Evolutionary conservation across 2,329 filamentous ascomycete species (phyloP), one percentile per base, ranked within the genome.

Genomic region (Colletotrichum sp.): DNA sequence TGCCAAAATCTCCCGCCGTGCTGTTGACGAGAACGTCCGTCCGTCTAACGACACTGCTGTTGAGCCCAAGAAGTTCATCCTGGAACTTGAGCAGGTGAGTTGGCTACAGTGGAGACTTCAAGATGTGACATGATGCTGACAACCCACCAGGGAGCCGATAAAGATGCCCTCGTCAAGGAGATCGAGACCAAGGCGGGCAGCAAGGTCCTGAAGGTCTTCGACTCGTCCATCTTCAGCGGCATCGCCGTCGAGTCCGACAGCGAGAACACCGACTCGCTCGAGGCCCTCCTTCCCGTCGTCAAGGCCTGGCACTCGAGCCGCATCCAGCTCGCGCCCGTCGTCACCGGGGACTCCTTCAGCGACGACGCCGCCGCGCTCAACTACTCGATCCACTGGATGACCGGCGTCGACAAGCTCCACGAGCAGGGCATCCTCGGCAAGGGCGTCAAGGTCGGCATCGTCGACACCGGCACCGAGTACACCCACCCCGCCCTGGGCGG

Each of bases 401-500:
- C 85, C 3, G 85, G 85, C 6, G 85, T 87, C 7, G 82, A 86
- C 32, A 82, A 80, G 72, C 80, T 87, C 6, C 85, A 87, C 57
- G 79, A 80, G n/a, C 78, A 78, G 18, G 85, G 85, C 3, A 81
- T 85, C 39, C 79, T 82, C n/a, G 86, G 86, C 5, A 84, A 83
- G 68, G 85, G 84, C 6, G 83, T 81, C 16, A 86, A 82, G 60
- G 79, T 87, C 36, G 85, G 84, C 7, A 80, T 87, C 44, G 82
- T 87, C 32, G 85, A 87, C 71, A 85, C 84, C 2, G 85, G 85
- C 0, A 80, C 86, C 24, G 84, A 86, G 67, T 87, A 87, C 64
- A 84, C 81, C 2, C 85, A 87, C 65, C 79, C 81, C 65, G 83
- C 85, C 49, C 84, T 89, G 9, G 88, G 88, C 24, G 87, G 87